Base-by-base conservation (phyloP, 2,329 filamentous ascomycete species). In the Colletotrichum theobromicola region DNA sequence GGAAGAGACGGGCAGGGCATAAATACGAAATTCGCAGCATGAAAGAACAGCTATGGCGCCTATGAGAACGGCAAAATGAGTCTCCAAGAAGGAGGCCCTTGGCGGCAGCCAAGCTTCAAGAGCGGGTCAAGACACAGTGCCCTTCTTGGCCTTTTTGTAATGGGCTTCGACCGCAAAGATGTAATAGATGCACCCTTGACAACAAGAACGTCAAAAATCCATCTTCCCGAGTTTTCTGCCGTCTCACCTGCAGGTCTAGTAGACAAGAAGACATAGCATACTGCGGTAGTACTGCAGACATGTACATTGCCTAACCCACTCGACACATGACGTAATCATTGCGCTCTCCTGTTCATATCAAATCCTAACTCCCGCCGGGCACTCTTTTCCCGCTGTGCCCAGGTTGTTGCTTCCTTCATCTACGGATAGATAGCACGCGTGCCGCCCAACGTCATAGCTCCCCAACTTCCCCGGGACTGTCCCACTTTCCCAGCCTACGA, bases 381-480 rank as follows among this genome's bases (percentile, higher is more conserved):
- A n/a, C n/a, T n/a, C n/a, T n/a, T n/a, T n/a, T n/a, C n/a, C n/a
- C n/a, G n/a, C n/a, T n/a, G n/a, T n/a, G n/a, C n/a, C n/a, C n/a
- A n/a, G n/a, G n/a, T n/a, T 55, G 12, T 26, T 32, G 28, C 21
- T 62, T 21, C 30, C 30, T 37, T 15, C 57, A 28, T 60, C 57
- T 15, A n/a, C n/a, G n/a, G n/a, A n/a, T 21, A 58, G 16, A 10
- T 46, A 34, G 21, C 42, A 24, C 61, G 26, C 30, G 21, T 60
- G 18, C 28, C 21, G n/a, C 60, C 21, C n/a, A 64, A 73, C 70
- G 70, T 73, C 70, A 73, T 73, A 69, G 66, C 67, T 61, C 21
- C 50, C 13, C 18, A n/a, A 28, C 35, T 21, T 35, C 37, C 70
- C 67, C 68, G 30, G 26, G 24, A 34, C n/a, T 70, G 16, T 46